phyloP scores from a whole-genome alignment of 1,284 basidiomycete species.

The Phenoliferia sp. region DNA sequence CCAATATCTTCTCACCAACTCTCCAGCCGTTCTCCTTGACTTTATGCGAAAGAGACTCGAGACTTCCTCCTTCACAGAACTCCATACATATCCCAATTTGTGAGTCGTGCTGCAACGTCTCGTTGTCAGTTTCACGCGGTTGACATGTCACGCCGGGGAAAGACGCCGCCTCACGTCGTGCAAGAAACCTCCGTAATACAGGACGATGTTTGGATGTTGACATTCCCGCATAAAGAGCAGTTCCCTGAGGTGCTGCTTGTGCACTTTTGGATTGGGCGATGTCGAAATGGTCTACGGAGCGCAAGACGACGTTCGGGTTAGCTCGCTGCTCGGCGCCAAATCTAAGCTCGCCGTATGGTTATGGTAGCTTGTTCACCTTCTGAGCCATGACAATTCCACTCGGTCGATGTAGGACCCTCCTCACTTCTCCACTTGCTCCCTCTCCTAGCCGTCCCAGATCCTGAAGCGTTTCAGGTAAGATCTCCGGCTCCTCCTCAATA shows the following conservation, averaged over 20 bases:
- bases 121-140: neutral
- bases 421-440: constrained; percentile 91
- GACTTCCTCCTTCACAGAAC: constrained; percentile 70
- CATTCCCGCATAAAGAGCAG: constrained; percentile 82
- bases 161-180: constrained; percentile 57
- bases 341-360: neutral
- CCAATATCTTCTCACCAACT: constrained; percentile 86
- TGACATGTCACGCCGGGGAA: neutral
- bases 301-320: neutral
- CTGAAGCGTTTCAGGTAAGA: constrained; percentile 29
- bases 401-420: constrained; percentile 76
- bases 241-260: constrained; percentile 87
- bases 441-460: constrained; percentile 67
- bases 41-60: constrained; percentile 80
- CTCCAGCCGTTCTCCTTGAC: constrained; percentile 72
- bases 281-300: constrained; percentile 74
- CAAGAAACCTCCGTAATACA: constrained; percentile 92
- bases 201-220: constrained; percentile 80
- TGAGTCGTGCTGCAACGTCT: constrained; percentile 52
- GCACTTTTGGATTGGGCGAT: constrained; percentile 77
- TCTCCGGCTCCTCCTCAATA: constrained; percentile 14
- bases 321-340: neutral
- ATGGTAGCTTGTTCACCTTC: constrained; percentile 51
- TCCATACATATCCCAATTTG: constrained; percentile 98
- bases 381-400: constrained; percentile 80